Conservation (phyloP, 176 grass and related monocot species). For the Musa itinerans region DNA sequence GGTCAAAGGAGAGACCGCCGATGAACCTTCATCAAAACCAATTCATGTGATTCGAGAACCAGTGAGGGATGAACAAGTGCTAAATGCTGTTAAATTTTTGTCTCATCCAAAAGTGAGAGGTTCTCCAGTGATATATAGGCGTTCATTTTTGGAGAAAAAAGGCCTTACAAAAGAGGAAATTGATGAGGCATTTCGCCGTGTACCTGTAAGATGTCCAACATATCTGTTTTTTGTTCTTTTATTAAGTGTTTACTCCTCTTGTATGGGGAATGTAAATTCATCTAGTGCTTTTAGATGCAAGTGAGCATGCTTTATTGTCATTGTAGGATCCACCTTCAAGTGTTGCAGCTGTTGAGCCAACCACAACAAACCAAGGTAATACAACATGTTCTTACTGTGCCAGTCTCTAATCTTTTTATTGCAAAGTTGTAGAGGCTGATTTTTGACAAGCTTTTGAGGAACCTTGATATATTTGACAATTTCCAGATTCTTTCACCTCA, state of each 20-base stretch:
- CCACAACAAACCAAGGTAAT: constrained; percentile 7
- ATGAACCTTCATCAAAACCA: constrained; percentile 19
- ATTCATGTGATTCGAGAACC: constrained; percentile 26
- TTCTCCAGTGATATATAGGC: constrained; percentile 55
- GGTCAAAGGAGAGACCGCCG: constrained; percentile 6
- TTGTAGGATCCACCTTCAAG: constrained; percentile 57
- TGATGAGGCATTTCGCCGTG: constrained; percentile 73
- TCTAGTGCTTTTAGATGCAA: no score
- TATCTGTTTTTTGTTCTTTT: neutral
- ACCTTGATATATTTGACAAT: no score
- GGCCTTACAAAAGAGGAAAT: constrained; percentile 73
- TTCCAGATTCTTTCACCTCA: no score
- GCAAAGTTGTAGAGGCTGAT: no score
- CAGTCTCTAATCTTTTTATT: neutral
- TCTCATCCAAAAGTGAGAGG: constrained; percentile 79
- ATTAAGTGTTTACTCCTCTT: no score
- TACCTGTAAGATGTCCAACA: constrained; percentile 43
- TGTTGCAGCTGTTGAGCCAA: constrained; percentile 2
- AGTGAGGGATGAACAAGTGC: constrained; percentile 69
- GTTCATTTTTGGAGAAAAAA: constrained; percentile 83
- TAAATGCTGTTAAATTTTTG: constrained; percentile 82
- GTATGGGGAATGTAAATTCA: no score
- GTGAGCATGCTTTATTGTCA: neutral
- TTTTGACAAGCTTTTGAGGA: no score
- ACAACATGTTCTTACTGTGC: neutral